Evolutionary conservation across 129 eudicot genomes (phyloP), one percentile per base, ranked within the genome.

Genomic region (Escallonia rubra): DNA sequence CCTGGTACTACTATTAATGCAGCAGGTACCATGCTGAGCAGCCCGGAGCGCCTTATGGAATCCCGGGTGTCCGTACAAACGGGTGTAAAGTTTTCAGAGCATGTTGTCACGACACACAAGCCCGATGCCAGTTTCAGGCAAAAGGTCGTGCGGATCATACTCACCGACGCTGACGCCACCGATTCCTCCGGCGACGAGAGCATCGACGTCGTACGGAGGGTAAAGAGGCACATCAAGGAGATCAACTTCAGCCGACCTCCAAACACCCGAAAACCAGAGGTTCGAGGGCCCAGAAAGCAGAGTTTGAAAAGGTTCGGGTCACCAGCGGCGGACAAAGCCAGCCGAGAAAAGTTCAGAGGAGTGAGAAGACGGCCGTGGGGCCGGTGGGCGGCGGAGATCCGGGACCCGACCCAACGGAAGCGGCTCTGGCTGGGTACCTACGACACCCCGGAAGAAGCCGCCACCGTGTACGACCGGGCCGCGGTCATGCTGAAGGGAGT

Each of bases 351-450:
- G 77, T 87, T 78, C 69, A 45, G 94, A 56, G 94, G 94, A 7
- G 94, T 87, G 7, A 81, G 94, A 0, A 81, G 73, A 58, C 66
- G 94, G 38, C 89, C 94, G 23, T 87, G 94, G 94, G 94, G 94
- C 7, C 73, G 87, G 41, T 87, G 88, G 84, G 94, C 89, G 3
- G 89, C 89, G 7, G 94, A 87, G 87, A 87, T 87, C 72, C 89
- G 94, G 4, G 94, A 87, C 68, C 94, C 85, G 52, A 52, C 68
- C 46, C 66, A 65, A 15, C 40, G 85, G 49, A 87, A 87, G 45
- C 80, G 94, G 61, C n/a, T 87, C 41, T 87, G 94, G 94, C 77
- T 87, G 0, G 94, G 94, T 16, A 87, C 94, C 5, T 87, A 66
- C 48, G 85, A 87, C 59, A 78, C 94, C 1, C 80, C 94, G 1